Evolutionary conservation across 495 filamentous ascomycete genomes (phyloP).

Genomic region (Aspergillus mulundensis): DNA sequence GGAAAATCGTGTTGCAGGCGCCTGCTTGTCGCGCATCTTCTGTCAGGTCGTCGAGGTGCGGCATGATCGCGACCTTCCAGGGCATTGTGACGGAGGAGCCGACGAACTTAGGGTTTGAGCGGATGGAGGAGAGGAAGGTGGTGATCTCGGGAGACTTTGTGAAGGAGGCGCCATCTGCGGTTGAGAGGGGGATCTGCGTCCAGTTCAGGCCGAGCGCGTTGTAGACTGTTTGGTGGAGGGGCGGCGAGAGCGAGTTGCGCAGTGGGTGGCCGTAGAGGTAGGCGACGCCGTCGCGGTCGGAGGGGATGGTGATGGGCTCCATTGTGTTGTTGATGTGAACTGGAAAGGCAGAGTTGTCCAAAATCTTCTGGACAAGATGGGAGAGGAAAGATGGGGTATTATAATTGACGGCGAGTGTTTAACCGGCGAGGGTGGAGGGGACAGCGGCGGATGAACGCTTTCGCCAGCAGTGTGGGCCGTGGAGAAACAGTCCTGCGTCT

Average conservation of each 20-base stretch:
- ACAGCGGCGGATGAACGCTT: conserved; percentile 26
- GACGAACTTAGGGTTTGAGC: conserved; percentile 48
- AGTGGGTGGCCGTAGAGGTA: conserved; percentile 53
- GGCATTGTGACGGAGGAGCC: conserved; percentile 74
- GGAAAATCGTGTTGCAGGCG: conserved; percentile 71
- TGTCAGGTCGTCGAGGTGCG: conserved; percentile 63
- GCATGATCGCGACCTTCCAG: conserved; percentile 66
- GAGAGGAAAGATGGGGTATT: not conserved
- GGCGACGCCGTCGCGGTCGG: conserved; percentile 36
- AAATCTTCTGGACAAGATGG: no score
- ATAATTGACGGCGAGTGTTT: not conserved
- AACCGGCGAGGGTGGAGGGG: conserved; percentile 1
- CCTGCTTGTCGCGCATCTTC: conserved; percentile 64
- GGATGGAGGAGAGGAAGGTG: conserved; percentile 47
- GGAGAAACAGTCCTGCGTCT: not conserved
- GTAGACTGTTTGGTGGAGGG: conserved; percentile 65
- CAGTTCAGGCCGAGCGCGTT: conserved; percentile 53
- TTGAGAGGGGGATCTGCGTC: conserved; percentile 52
- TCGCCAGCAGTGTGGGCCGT: conserved; percentile 9
- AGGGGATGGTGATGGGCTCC: conserved; percentile 37
- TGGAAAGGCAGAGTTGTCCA: no score
- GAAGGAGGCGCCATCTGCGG: conserved; percentile 34
- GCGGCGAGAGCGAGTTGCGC: conserved; percentile 65
- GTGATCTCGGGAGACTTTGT: conserved; percentile 41
- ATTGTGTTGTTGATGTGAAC: conserved; percentile 15